These are phyloP conservation scores for Blastobotrys peoriensis DNA, from an alignment of 805 yeast genomes.

Conservation along the genomic window DNA sequence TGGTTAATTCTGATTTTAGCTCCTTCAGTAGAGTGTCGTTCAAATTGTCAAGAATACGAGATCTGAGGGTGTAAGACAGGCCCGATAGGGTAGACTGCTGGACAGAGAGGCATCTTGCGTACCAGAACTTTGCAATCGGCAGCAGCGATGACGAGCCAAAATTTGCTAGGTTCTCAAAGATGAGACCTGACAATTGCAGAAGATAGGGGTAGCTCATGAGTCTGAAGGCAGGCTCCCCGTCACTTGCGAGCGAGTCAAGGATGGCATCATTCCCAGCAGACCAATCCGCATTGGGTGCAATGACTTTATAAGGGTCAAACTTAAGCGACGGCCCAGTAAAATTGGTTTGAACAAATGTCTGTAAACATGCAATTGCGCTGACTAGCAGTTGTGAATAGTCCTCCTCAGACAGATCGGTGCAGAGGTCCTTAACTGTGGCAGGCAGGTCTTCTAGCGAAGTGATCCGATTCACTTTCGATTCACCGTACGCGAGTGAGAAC, in stretches of 20 bases:
- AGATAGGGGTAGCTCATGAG: constrained; percentile 47
- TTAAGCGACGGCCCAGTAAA: constrained; percentile 74
- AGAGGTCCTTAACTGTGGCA: too few relatives aligned
- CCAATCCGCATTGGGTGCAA: constrained; percentile 20
- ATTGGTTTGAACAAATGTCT: constrained; percentile 66
- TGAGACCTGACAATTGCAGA: constrained; percentile 37
- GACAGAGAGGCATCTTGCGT: constrained; percentile 29
- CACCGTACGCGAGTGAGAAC: too few relatives aligned
- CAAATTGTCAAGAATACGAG: constrained; percentile 22
- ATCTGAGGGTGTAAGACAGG: constrained; percentile 17
- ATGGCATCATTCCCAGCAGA: constrained; percentile 19
- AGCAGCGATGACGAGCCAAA: constrained; percentile 17
- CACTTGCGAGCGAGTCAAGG: constrained; percentile 40
- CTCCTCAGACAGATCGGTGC: too few relatives aligned
- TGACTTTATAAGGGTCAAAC: constrained; percentile 30
- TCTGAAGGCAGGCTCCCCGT: constrained; percentile 69
- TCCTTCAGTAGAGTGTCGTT: constrained; percentile 16
- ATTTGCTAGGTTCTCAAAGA: constrained; percentile 39
- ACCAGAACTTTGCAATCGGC: constrained; percentile 25
- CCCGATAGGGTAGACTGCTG: constrained; percentile 30
- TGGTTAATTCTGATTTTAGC: neutral
- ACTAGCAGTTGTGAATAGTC: constrained; percentile 4
- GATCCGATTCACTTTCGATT: too few relatives aligned
- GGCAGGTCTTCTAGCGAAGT: too few relatives aligned
- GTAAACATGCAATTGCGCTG: constrained; percentile 55